Base-by-base conservation (phyloP, 306 rosid species). In the Pyrus bretschneideri region DNA sequence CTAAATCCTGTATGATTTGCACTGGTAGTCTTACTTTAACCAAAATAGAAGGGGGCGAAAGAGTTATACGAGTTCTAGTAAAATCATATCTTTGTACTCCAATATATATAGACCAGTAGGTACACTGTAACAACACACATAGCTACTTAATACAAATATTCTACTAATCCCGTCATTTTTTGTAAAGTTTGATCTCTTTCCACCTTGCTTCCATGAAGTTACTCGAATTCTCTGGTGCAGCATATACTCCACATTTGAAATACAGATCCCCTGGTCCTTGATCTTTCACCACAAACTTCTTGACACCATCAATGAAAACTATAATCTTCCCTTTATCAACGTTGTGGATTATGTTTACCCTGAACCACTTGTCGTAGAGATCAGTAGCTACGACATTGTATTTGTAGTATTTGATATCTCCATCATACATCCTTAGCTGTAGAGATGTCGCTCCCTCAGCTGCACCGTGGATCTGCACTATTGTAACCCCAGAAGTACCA, bases 191-290 rank as follows among this genome's bases (percentile, higher is more conserved):
- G 61, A 81, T 57, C 33, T 71, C 81, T 40, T 63, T 76, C 84
- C 81, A 81, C 57, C 67, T 67, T 2, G 85, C 77, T 72, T 81
- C 85, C 85, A 81, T 81, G 78, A 77, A 77, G 29, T 58, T 58
- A n/a, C 81, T 76, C 5, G 81, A 72, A 72, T 64, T 46, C 30
- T 40, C n/a, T 2, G 83, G 80, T 30, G 85, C 77, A 15, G 82
- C 82, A 61, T 83, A 83, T 10, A 83, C 86, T 7, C 80, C 86
- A 57, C 72, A 79, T 55, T 74, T 79, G 77, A 83, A 83, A 66
- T 83, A 83, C 25, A 83, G 65, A 40, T 72, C 79, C 10, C 77
- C 77, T 31, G 70, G 77, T 46, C 86, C 80, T 29, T 78, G 79
- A 58, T 75, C 80, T 13, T 83, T 64, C 46, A 74, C 80, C 29